Evolutionary conservation across 306 rosid genomes (phyloP).

Genomic region (Cucumis melo): DNA sequence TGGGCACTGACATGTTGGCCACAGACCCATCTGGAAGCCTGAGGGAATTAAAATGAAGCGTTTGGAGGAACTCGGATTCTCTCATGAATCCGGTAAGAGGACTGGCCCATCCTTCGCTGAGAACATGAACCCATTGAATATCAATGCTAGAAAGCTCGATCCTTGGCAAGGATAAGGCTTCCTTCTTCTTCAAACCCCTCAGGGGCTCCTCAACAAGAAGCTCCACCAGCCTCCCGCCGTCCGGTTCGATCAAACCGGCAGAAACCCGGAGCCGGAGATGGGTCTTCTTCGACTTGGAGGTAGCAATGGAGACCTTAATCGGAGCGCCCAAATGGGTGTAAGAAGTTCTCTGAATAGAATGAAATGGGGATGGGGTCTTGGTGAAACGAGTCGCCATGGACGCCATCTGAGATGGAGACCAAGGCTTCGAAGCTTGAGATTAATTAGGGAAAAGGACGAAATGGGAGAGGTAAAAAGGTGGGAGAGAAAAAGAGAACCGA

Average conservation of each 20-base stretch:
- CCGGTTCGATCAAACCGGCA: slow-evolving; percentile 68
- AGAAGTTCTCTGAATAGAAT: slow-evolving; percentile 17
- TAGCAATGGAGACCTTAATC: slow-evolving; percentile 14
- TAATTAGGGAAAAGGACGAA: background rate
- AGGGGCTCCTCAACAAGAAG: slow-evolving; percentile 46
- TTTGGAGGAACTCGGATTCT: slow-evolving; percentile 99
- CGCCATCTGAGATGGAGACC: slow-evolving; percentile 57
- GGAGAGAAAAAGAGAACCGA: background rate
- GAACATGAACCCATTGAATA: slow-evolving; percentile 77
- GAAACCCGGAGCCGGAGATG: slow-evolving; percentile 41
- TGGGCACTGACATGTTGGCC: slow-evolving; percentile 91
- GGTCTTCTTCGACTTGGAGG: slow-evolving; percentile 1
- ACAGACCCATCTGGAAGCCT: slow-evolving; percentile 63
- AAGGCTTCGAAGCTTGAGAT: background rate
- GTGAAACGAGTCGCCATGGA: slow-evolving; percentile 62
- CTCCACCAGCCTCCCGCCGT: slow-evolving; percentile 78
- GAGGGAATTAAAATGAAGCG: slow-evolving; percentile 96
- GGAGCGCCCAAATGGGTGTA: slow-evolving; percentile 35
- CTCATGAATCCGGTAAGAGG: slow-evolving; percentile 87
- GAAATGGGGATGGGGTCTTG: slow-evolving; percentile 33
- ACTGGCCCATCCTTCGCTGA: slow-evolving; percentile 97
- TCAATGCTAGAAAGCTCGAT: slow-evolving; percentile 61
- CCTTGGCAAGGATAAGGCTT: slow-evolving; percentile 52
- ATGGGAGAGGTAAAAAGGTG: background rate
- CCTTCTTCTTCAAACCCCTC: slow-evolving; percentile 39